phyloP scores from a whole-genome alignment of 2,329 filamentous ascomycete species.

The Aspergillus sp. region DNA sequence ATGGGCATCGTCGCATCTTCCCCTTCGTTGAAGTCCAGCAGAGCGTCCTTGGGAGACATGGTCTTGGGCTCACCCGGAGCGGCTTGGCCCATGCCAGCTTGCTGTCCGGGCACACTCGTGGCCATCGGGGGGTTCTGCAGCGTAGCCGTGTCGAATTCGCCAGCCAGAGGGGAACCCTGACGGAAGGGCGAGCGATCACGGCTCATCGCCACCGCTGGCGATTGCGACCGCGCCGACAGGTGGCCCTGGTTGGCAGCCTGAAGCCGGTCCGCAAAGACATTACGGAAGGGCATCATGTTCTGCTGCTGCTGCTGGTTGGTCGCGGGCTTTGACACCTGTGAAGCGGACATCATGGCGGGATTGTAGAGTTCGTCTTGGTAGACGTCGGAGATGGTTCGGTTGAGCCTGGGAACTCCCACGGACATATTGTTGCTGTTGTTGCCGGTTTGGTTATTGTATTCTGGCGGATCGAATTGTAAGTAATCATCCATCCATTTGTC shows the following conservation, averaged over 20 bases:
- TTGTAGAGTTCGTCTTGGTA: constrained; percentile 84
- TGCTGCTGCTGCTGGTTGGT: constrained; percentile 29
- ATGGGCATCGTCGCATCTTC: constrained; percentile 64
- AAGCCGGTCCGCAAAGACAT: constrained; percentile 70
- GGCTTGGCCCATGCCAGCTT: constrained; percentile 28
- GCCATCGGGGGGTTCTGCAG: constrained; percentile 40
- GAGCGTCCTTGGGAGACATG: constrained; percentile 89
- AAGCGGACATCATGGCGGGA: constrained; percentile 37
- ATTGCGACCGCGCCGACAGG: constrained; percentile 60
- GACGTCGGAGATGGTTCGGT: constrained; percentile 81
- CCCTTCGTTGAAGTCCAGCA: constrained; percentile 77
- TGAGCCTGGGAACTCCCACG: constrained; percentile 67
- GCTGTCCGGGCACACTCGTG: constrained; percentile 32
- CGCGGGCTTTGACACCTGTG: constrained; percentile 36
- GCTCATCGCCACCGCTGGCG: constrained; percentile 50
- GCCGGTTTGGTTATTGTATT: constrained; percentile 46
- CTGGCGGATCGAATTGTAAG: constrained; percentile 64
- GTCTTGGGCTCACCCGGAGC: constrained; percentile 62
- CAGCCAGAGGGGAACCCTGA: constrained; percentile 62
- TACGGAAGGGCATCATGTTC: constrained; percentile 50
- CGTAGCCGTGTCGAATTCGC: constrained; percentile 39
- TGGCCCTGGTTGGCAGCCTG: constrained; percentile 76
- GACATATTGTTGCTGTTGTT: constrained; percentile 27
- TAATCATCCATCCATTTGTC: constrained; percentile 57
- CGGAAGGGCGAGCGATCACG: constrained; percentile 80